Conservation (phyloP, 2,329 filamentous ascomycete genomes). For the Aspergillus transmontanensis region DNA sequence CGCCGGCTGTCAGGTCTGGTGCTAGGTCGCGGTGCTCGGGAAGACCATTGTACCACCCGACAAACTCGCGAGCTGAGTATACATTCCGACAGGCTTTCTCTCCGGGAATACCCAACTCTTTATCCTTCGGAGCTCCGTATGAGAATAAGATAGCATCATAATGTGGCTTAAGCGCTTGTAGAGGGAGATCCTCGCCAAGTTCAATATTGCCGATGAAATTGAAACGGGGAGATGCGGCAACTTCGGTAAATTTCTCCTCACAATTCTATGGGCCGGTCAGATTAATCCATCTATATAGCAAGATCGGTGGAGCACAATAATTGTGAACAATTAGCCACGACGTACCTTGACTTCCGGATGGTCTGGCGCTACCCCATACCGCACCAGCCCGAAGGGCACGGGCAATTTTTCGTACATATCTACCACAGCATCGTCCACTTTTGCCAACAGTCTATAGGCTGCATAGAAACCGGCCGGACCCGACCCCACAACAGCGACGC, state of each 20-base stretch:
- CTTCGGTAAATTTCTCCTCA: slow-evolving; percentile 87
- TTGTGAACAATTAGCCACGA: not conserved
- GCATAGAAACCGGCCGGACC: slow-evolving; percentile 97
- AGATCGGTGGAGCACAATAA: not conserved
- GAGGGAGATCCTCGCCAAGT: slow-evolving; percentile 70
- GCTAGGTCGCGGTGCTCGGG: slow-evolving; percentile 74
- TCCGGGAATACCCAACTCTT: slow-evolving; percentile 74
- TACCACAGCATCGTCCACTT: slow-evolving; percentile 69
- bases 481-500: slow-evolving; percentile 86
- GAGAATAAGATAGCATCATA: slow-evolving; percentile 93
- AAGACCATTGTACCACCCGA: slow-evolving; percentile 97
- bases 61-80: slow-evolving; percentile 87
- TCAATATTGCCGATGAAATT: slow-evolving; percentile 89
- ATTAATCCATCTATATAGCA: not conserved
- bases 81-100: slow-evolving; percentile 70
- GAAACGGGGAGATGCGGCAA: slow-evolving; percentile 79
- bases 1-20: slow-evolving; percentile 73
- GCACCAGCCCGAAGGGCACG: slow-evolving; percentile 87
- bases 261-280: slow-evolving; percentile 69
- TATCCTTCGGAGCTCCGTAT: slow-evolving; percentile 87
- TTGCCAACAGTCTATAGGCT: slow-evolving; percentile 79
- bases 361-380: slow-evolving; percentile 96
- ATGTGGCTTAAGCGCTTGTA: slow-evolving; percentile 71
- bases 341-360: slow-evolving; percentile 95
- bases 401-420: slow-evolving; percentile 98